A percentile compares a stretch with the other conserved stretches of the same genome.
Conservation (phyloP, 192 early-diverging fungal species). For the Gorgonomyces haynaldii region DNA sequence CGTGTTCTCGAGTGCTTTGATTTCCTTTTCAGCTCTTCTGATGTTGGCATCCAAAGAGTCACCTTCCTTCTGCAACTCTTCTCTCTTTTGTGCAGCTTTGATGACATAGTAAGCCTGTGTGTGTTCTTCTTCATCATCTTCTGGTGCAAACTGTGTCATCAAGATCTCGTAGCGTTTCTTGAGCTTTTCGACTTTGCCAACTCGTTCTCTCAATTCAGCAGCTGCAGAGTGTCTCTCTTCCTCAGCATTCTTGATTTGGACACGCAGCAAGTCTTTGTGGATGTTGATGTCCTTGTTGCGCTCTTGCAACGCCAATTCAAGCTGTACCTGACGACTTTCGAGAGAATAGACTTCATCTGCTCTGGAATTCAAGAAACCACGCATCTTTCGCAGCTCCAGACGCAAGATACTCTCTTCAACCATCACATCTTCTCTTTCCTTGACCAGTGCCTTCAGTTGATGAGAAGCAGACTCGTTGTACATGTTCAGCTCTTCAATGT, state of each 20-base stretch:
- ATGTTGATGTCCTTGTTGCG: slow-evolving; percentile 45
- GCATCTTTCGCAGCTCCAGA: slow-evolving; percentile 43
- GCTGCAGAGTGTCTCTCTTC: slow-evolving; percentile 41
- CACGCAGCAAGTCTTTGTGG: slow-evolving; percentile 46
- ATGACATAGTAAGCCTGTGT: slow-evolving; percentile 54
- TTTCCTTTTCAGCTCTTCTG: slow-evolving; percentile 47
- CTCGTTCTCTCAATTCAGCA: slow-evolving; percentile 45
- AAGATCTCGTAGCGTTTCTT: slow-evolving; percentile 49
- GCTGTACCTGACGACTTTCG: slow-evolving; percentile 37
- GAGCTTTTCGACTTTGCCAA: slow-evolving; percentile 45
- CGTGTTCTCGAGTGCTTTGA: slow-evolving; percentile 52
- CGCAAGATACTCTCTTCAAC: slow-evolving; percentile 49
- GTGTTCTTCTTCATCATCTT: slow-evolving; percentile 35
- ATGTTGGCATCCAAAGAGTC: slow-evolving; percentile 50
- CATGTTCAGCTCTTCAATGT: slow-evolving; percentile 45
- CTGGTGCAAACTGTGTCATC: slow-evolving; percentile 45
- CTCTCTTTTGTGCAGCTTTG: slow-evolving; percentile 41
- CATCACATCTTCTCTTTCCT: slow-evolving; percentile 51
- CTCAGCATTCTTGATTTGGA: slow-evolving; percentile 40
- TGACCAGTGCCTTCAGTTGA: slow-evolving; percentile 33
- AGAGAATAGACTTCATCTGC: slow-evolving; percentile 46
- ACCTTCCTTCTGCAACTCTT: slow-evolving; percentile 48
- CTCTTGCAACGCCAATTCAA: slow-evolving; percentile 47
- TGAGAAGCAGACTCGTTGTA: slow-evolving; percentile 45
- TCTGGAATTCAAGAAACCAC: slow-evolving; percentile 36